These are phyloP conservation scores for Thraustochytrium sp. DNA, from an alignment of 352 stramenopile species.

Conservation along the genomic window DNA sequence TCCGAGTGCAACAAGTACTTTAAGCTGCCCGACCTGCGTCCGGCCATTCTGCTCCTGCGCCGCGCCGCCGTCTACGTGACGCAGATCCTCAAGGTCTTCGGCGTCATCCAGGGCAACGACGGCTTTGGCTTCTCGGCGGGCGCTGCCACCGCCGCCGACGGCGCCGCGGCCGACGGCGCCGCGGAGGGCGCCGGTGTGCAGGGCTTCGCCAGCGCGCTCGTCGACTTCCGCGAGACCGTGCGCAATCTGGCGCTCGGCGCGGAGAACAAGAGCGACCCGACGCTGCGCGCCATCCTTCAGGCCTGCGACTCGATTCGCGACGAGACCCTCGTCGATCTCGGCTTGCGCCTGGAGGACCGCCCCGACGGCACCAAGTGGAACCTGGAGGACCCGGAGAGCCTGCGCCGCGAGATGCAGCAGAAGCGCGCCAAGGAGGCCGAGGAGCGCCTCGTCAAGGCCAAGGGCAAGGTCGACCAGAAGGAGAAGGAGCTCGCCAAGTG, in stretches of 20 bases:
- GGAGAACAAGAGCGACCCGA: conserved; percentile 33
- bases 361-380: conserved; percentile 61
- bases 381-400: conserved; percentile 75
- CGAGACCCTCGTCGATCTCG: conserved; percentile 72
- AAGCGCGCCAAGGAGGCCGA: conserved; percentile 3
- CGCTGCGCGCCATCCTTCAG: not conserved
- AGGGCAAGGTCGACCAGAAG: conserved; percentile 26
- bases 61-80: conserved; percentile 64
- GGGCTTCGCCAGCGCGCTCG: conserved; percentile 58
- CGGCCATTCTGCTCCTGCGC: conserved; percentile 55
- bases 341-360: conserved; percentile 74
- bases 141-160: not conserved
- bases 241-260: conserved; percentile 2
- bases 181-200: conserved; percentile 48
- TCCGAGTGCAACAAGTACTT: conserved; percentile 65
- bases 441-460: not conserved
- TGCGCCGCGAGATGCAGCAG: conserved; percentile 46
- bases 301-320: conserved; percentile 78
- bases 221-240: conserved; percentile 58
- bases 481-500: conserved; percentile 28
- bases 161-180: conserved; percentile 48
- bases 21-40: conserved; percentile 51
- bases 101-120: conserved; percentile 58
- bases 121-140: conserved; percentile 60
- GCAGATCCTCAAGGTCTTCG: conserved; percentile 66